Evolutionary conservation across 306 rosid genomes (phyloP).

Genomic region (Trifolium pratense): DNA sequence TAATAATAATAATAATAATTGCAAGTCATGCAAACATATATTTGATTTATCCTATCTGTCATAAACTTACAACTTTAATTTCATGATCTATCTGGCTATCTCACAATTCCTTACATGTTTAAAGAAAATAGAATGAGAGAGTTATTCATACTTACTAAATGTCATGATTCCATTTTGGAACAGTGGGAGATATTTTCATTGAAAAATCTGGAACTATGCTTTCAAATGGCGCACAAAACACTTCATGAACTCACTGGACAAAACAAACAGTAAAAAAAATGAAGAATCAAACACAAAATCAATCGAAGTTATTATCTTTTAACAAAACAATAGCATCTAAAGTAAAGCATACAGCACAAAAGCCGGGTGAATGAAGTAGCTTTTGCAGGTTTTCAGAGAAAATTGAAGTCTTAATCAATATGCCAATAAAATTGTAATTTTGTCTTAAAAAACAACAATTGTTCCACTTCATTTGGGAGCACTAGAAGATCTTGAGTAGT

Average conservation of each 20-base stretch:
- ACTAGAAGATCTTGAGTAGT: constrained; percentile 11
- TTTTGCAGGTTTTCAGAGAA: constrained; percentile 18
- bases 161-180: constrained; percentile 36
- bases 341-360: constrained; percentile 11
- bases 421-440: not conserved
- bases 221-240: constrained; percentile 33
- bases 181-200: constrained; percentile 15
- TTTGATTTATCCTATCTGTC: constrained; percentile 17
- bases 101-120: constrained; percentile 22
- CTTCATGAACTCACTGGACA: constrained; percentile 53
- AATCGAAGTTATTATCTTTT: constrained; percentile 20
- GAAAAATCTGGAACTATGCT: constrained; percentile 36
- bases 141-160: constrained; percentile 42
- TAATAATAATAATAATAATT: not conserved
- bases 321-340: not conserved
- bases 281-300: constrained; percentile 22
- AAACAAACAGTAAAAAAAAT: constrained; percentile 32
- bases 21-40: not conserved
- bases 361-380: constrained; percentile 15
- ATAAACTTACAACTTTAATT: constrained; percentile 10
- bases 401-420: constrained; percentile 1
- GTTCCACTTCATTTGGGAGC: not conserved
- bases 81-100: constrained; percentile 25
- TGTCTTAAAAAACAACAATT: constrained; percentile 3
- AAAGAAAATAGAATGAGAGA: constrained; percentile 14